Conservation (phyloP, 2,329 filamentous ascomycete genomes). For the Coniochaeta sp. region DNA sequence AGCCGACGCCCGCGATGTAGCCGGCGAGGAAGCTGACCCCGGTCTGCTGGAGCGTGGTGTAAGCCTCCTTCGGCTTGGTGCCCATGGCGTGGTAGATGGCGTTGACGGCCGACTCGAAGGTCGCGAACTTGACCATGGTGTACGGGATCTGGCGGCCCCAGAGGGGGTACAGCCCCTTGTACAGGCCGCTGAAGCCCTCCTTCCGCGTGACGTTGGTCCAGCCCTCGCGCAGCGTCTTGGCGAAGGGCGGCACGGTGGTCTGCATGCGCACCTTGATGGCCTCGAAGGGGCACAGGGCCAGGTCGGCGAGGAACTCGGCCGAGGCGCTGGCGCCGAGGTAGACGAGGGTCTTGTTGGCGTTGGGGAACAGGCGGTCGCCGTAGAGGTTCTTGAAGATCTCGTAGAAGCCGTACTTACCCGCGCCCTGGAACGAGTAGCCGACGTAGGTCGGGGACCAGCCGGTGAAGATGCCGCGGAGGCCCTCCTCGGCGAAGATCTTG, state of each 20-base stretch:
- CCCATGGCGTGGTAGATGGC: constrained; percentile 68
- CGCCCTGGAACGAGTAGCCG: constrained; percentile 84
- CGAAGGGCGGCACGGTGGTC: constrained; percentile 75
- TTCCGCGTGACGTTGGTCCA: constrained; percentile 61
- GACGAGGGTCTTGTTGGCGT: constrained; percentile 42
- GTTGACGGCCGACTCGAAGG: constrained; percentile 83
- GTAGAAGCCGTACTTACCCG: constrained; percentile 87
- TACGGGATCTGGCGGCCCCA: constrained; percentile 92
- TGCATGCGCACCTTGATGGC: constrained; percentile 93
- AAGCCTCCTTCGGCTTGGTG: constrained; percentile 70
- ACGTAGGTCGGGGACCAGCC: constrained; percentile 80
- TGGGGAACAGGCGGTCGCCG: constrained; percentile 20
- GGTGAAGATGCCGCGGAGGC: constrained; percentile 70
- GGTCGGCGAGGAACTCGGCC: constrained; percentile 67
- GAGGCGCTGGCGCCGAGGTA: constrained; percentile 67
- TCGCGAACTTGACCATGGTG: constrained; percentile 90
- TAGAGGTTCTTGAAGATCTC: constrained; percentile 89
- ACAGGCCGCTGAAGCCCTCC: constrained; percentile 67
- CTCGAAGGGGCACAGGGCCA: constrained; percentile 84
- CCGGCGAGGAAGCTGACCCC: constrained; percentile 77
- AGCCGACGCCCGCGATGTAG: constrained; percentile 82
- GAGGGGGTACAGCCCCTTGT: constrained; percentile 84
- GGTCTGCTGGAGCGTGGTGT: constrained; percentile 74
- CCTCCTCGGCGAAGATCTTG: constrained; percentile 72
- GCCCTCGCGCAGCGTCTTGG: constrained; percentile 60